Conservation (phyloP, 202 grass and related monocot genomes). For the Sporobolus alterniflorus region DNA sequence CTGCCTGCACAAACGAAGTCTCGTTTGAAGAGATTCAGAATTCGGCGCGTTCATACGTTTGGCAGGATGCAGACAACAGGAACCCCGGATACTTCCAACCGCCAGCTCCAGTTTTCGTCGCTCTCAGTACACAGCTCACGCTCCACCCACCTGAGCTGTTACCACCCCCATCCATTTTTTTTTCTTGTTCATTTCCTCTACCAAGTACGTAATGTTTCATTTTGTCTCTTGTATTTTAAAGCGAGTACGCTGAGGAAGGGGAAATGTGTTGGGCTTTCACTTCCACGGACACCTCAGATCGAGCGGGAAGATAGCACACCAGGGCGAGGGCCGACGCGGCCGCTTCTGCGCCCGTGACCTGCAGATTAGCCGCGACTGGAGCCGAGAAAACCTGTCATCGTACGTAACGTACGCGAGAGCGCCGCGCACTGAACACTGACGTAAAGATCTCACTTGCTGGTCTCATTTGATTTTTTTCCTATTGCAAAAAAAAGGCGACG, state of each 20-base stretch:
- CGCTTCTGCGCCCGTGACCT: conserved; percentile 9
- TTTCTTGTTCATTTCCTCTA: neutral
- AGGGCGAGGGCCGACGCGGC: conserved; percentile 7
- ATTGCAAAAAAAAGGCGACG: no score
- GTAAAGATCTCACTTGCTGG: neutral
- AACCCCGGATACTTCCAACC: neutral
- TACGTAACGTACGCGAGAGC: neutral
- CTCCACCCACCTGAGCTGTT: neutral
- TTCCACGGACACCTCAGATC: conserved; percentile 38
- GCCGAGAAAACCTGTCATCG: neutral
- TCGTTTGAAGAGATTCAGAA: neutral
- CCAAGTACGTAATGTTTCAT: neutral
- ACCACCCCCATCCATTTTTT: conserved; percentile 8
- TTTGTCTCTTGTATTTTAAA: conserved; percentile 12
- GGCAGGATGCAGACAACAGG: neutral
- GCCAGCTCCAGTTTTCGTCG: neutral
- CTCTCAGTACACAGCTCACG: conserved; percentile 9
- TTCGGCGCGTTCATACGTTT: neutral
- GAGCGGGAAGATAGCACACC: conserved; percentile 27
- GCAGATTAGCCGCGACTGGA: conserved; percentile 43
- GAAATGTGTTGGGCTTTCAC: conserved; percentile 28
- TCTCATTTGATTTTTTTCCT: no score
- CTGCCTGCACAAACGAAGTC: no score
- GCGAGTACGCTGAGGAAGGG: neutral
- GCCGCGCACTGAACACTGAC: neutral